phyloP scores from a whole-genome alignment of 805 yeast genomes.

The Saccharomycopsis capsularis region DNA sequence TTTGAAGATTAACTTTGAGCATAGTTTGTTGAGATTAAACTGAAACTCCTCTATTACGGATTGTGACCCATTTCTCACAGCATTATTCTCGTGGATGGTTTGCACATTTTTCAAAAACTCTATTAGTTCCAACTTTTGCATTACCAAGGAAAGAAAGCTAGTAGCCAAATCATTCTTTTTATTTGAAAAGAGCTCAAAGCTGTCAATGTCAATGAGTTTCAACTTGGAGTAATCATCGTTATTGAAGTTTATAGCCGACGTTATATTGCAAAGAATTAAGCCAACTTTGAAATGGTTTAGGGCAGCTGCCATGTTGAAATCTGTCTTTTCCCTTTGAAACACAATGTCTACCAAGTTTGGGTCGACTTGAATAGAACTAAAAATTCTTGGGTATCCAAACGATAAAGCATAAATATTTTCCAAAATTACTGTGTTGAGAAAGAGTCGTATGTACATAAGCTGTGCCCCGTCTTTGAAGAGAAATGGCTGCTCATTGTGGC shows the following conservation, averaged over 20 bases:
- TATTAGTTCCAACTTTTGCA: conserved; percentile 31
- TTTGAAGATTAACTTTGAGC: conserved; percentile 5
- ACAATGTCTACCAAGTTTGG: conserved; percentile 22
- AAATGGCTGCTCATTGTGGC: neutral
- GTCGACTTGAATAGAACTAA: conserved; percentile 23
- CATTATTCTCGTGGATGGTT: conserved; percentile 2
- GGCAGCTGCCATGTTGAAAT: conserved; percentile 3
- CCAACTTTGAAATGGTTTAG: conserved; percentile 27
- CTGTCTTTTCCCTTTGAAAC: conserved; percentile 1
- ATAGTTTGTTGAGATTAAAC: neutral
- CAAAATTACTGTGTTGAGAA: conserved; percentile 39
- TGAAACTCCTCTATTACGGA: conserved; percentile 9
- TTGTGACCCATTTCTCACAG: neutral
- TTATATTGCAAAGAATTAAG: conserved; percentile 22
- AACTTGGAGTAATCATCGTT: neutral
- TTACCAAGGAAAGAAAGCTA: conserved; percentile 26
- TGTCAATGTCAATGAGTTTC: conserved; percentile 12
- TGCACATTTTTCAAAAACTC: conserved; percentile 25
- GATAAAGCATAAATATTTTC: conserved; percentile 48
- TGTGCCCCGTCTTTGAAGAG: conserved; percentile 7
- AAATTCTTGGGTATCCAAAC: conserved; percentile 40
- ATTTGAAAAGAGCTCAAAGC: neutral
- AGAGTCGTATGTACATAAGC: conserved; percentile 34
- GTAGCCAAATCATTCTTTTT: conserved; percentile 15
- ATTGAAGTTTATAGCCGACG: neutral